Base-by-base conservation (phyloP, 2,329 filamentous ascomycete species). In the Talaromyces pinophilus region DNA sequence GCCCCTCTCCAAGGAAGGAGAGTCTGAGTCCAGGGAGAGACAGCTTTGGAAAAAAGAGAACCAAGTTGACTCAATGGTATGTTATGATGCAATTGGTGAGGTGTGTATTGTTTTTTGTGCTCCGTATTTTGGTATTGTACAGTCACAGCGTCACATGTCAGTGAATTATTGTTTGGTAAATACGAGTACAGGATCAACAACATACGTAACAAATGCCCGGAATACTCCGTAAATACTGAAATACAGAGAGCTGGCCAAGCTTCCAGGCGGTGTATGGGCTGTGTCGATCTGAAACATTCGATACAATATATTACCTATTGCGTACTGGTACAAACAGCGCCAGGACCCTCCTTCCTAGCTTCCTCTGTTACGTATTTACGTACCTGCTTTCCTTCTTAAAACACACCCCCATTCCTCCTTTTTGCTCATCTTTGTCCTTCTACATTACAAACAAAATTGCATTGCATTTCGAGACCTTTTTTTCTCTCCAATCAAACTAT, bases 251-350 rank as follows among this genome's bases (percentile, higher is more conserved):
- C n/a, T 55, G 17, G 30, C 52, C 52, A 55, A 35, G 52, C 57
- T 44, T 60, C 57, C 38, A 30, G 57, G 33, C 55, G 33, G 38
- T 60, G 38, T 46, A 33, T 11, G 57, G 57, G 57, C 57, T 60
- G 38, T 46, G 57, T 46, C 7, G 57, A 46, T 60, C 57, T 60
- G 57, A 60, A 60, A 60, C 57, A 60, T 60, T 28, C 10, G 25
- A 30, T 44, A 60, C 40, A 1, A 17, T 57, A 19, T 15, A 40
- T 40, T 57, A 22, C 54, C 54, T 13, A 19, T 55, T 33, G 30
- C 30, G 52, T 55, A 55, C n/a, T 55, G 52, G 52, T 33, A 19
- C 52, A 35, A 55, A 55, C 50, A 54, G 25, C 48, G 48, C 50
- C 48, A 52, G 48, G 48, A 28, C 50, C 28, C 50, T 55, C 52